A percentile compares a stretch with the other conserved stretches of the same genome.
Conservation (phyloP, 176 grass and related monocot species). For the Oryza meyeriana region DNA sequence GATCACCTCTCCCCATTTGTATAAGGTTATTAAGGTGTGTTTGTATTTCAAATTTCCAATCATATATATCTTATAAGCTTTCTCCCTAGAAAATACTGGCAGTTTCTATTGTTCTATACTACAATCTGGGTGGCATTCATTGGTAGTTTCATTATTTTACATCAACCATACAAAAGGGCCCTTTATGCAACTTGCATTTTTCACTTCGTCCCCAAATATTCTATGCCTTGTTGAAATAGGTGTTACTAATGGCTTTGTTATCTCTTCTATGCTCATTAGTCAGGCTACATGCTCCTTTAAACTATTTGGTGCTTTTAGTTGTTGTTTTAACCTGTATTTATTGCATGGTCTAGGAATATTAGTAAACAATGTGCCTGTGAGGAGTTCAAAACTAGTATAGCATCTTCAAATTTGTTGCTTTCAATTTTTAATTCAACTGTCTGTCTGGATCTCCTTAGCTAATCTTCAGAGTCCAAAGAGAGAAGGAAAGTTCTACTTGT, state of each 20-base stretch:
- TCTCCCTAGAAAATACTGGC: background rate
- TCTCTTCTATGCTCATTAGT: background rate
- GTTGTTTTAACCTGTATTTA: slow-evolving; percentile 11
- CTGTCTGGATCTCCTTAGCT: slow-evolving; percentile 60
- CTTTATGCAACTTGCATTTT: background rate
- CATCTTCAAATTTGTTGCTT: slow-evolving; percentile 23
- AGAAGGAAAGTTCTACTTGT: slow-evolving; percentile 85
- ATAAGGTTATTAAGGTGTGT: background rate
- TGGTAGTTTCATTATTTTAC: background rate
- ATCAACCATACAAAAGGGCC: background rate
- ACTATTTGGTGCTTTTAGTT: background rate
- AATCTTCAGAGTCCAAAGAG: slow-evolving; percentile 75
- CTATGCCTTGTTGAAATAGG: background rate
- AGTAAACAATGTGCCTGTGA: background rate
- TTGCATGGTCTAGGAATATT: background rate
- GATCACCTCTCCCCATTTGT: background rate
- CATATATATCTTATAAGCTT: background rate
- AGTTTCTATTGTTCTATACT: background rate
- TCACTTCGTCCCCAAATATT: background rate
- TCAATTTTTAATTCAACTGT: background rate
- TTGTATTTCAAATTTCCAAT: background rate
- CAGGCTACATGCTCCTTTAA: background rate
- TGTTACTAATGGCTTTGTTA: background rate
- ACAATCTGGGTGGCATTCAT: background rate
- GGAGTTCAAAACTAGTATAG: background rate